Conservation (phyloP, 2,329 filamentous ascomycete species). For the Alternaria novae-zelandiae region DNA sequence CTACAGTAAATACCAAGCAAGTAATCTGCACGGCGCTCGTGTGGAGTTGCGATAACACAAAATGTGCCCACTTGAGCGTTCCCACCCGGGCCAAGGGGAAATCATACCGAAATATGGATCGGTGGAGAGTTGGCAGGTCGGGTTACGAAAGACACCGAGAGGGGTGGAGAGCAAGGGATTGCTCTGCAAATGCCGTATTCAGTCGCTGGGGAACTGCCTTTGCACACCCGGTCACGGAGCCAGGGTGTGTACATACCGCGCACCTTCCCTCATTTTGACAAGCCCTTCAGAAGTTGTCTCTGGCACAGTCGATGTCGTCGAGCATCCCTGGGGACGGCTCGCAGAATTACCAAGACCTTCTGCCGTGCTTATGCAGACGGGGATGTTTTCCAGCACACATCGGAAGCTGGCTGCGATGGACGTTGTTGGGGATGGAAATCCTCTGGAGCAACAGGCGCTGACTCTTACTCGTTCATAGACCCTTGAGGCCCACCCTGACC, state of each 20-base stretch:
- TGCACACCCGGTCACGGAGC: background rate
- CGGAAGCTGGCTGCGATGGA: background rate
- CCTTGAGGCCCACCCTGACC: background rate
- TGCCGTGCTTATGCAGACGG: background rate
- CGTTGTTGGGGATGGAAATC: background rate
- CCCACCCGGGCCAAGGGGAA: constrained; percentile 3
- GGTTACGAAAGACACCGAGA: constrained; percentile 2
- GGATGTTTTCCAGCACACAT: background rate
- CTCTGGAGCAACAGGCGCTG: background rate
- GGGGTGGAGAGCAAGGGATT: background rate
- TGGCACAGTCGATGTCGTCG: background rate
- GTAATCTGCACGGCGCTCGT: background rate
- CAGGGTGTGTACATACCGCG: background rate
- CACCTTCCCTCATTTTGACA: background rate
- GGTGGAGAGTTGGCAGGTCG: background rate
- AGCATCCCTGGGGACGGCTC: background rate
- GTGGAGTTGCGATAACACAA: constrained; percentile 2
- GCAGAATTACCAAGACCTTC: background rate
- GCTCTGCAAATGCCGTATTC: background rate
- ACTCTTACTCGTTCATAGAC: background rate
- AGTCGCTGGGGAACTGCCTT: background rate
- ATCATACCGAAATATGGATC: constrained; percentile 8
- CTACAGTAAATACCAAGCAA: background rate
- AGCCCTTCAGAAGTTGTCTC: background rate
- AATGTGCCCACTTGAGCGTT: background rate